Conservation (phyloP, 306 rosid species). For the Astragalus membranaceus region DNA sequence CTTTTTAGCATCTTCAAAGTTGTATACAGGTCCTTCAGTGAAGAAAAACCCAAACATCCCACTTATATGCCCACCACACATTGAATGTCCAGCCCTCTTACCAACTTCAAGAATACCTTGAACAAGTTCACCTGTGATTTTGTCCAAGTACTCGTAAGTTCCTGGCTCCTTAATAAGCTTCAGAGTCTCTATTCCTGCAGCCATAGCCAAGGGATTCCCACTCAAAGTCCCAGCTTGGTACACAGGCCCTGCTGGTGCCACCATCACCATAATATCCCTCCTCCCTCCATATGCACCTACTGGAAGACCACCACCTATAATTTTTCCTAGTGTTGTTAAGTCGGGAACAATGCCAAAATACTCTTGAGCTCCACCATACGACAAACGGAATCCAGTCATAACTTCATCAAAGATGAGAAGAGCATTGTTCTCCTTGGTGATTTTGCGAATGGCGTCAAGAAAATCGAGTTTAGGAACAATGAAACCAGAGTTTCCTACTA, state of each 20-base stretch:
- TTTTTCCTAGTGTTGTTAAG: constrained; percentile 71
- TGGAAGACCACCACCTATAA: constrained; percentile 88
- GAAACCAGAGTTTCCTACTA: constrained; percentile 88
- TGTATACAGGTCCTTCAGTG: constrained; percentile 78
- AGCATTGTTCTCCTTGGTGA: constrained; percentile 55
- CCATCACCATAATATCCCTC: constrained; percentile 85
- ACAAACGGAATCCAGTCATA: constrained; percentile 85
- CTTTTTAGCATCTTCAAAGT: constrained; percentile 68
- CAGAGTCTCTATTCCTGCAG: constrained; percentile 84
- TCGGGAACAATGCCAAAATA: constrained; percentile 77
- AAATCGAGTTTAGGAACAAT: constrained; percentile 57
- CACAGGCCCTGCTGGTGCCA: constrained; percentile 91
- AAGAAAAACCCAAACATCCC: constrained; percentile 95
- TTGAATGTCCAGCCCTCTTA: constrained; percentile 73
- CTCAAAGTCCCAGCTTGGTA: constrained; percentile 92
- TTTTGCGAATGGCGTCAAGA: constrained; percentile 48
- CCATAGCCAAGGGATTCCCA: constrained; percentile 94
- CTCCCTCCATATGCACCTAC: constrained; percentile 94
- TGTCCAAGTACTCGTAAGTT: constrained; percentile 59
- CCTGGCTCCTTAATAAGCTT: constrained; percentile 70
- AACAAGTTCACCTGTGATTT: constrained; percentile 60
- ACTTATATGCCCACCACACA: constrained; percentile 70
- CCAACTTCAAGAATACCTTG: constrained; percentile 70
- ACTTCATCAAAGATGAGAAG: constrained; percentile 87
- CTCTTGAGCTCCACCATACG: constrained; percentile 92